Evolutionary conservation across 106 monocot genomes (phyloP).

Genomic region (Platanthera zijinensis): DNA sequence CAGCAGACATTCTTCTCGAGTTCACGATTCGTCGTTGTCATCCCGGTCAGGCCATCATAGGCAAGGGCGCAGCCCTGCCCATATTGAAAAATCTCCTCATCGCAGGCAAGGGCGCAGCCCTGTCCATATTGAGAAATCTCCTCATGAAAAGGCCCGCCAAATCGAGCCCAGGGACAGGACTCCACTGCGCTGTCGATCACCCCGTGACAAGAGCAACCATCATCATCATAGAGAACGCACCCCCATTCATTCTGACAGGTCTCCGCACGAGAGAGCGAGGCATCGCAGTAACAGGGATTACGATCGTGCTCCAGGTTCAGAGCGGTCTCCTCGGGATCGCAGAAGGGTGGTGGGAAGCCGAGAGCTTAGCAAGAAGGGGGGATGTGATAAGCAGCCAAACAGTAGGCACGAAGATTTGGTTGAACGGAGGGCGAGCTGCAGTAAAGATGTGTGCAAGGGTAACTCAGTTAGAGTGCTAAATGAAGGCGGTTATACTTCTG

Average conservation of each 20-base stretch:
- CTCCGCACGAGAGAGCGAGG: constrained; percentile 33
- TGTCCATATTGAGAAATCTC: constrained; percentile 19
- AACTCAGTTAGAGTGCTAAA: constrained; percentile 24
- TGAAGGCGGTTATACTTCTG: constrained; percentile 27
- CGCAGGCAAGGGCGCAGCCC: constrained; percentile 7
- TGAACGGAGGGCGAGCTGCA: constrained; percentile 20
- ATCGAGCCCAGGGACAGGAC: constrained; percentile 41
- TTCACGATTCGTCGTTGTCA: constrained; percentile 18
- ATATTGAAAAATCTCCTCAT: constrained; percentile 22
- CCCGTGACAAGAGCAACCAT: constrained; percentile 17
- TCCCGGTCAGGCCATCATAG: constrained; percentile 31
- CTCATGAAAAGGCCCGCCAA: constrained; percentile 26
- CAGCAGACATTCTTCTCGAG: constrained; percentile 35
- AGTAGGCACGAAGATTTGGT: constrained; percentile 30
- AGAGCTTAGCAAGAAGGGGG: constrained; percentile 24
- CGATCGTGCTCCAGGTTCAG: constrained; percentile 24
- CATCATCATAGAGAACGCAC: constrained; percentile 31
- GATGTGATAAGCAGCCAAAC: constrained; percentile 36
- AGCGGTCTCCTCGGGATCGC: constrained; percentile 31
- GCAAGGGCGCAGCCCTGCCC: constrained; percentile 37
- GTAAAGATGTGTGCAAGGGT: constrained; percentile 29
- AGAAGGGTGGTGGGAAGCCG: constrained; percentile 17
- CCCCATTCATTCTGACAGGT: constrained; percentile 18
- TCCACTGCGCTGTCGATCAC: constrained; percentile 40
- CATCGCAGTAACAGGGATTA: constrained; percentile 25